phyloP scores from a whole-genome alignment of 2,329 filamentous ascomycete genomes.

The Colletotrichum sp. region DNA sequence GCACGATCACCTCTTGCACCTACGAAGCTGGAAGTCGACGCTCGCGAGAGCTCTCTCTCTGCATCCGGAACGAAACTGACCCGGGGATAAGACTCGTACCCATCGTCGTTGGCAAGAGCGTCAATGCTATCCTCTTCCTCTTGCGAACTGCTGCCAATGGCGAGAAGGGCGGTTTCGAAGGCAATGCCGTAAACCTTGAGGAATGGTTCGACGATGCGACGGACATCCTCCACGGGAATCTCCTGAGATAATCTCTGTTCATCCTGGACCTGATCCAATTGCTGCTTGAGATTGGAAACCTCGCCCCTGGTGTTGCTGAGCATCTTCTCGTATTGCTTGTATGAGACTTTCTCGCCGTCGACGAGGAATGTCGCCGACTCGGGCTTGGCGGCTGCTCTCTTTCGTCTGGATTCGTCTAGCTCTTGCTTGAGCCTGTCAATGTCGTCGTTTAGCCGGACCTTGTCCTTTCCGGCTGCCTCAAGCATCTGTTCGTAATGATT shows the following conservation, averaged over 20 bases:
- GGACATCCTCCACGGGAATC: background rate
- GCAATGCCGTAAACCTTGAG: background rate
- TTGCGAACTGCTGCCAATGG: background rate
- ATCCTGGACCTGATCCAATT: background rate
- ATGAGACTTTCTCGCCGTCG: background rate
- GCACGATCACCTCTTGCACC: background rate
- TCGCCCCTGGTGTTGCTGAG: conserved; percentile 9
- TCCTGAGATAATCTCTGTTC: background rate
- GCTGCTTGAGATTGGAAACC: background rate
- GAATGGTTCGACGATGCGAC: background rate
- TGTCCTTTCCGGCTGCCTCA: background rate
- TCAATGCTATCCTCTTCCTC: background rate
- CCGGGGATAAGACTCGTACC: background rate
- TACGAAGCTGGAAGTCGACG: background rate
- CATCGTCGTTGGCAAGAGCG: background rate
- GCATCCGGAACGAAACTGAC: background rate
- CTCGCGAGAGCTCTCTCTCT: background rate
- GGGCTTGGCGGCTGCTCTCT: background rate
- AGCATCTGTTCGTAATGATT: background rate
- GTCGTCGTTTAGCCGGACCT: background rate
- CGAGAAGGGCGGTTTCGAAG: background rate
- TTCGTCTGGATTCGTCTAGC: background rate
- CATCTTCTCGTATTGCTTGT: background rate
- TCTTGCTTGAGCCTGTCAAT: background rate
- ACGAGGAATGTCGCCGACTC: background rate